Base-by-base conservation (phyloP, 352 stramenopile genomes). In the Lagenidium giganteum region DNA sequence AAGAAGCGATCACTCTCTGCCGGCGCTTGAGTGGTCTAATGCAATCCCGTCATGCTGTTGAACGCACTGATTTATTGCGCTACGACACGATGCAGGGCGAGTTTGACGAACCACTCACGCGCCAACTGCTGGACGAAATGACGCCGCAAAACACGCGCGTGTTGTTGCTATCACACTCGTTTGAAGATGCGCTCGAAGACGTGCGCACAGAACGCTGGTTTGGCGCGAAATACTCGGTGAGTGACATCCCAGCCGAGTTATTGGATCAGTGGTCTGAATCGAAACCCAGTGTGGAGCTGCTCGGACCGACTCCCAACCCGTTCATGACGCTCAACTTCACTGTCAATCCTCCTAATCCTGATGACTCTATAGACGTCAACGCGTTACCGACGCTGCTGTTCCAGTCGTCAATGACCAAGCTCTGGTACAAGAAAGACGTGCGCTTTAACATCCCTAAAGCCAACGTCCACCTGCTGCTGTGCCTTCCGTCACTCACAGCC, bases 401-500 rank as follows among this genome's bases (percentile, higher is more conserved):
- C 61, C 64, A 0, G 40, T 52, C 3, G 32, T 76, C 9, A 47
- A 42, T 40, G 31, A 68, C 51, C 24, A 61, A 75, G 38, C 51
- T 87, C 12, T 86, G 73, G 67, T 86, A 72, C 59, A 73, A 81
- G n/a, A 67, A 58, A 3, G 73, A 83, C 25, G 42, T 23, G 8
- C 56, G 20, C 13, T 87, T 87, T 47, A 52, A 61, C 22, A 52
- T 69, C 16, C 75, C 75, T 24, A 68, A 73, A 36, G 60, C 61
- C n/a, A 70, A 75, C 34, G 64, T 77, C 12, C 67, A 51, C 33
- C 67, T 82, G 25, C 49, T 81, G 12, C 17, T 85, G 14, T 61
- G 42, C 14, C 43, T 83, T 0, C 67, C 72, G 8, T 40, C 47
- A 8, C 40, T 72, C 25, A 70, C 55, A 1, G 17, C 26, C 9